Conservation (phyloP, 257 asterid genomes). For the Ocimum tenuiflorum region DNA sequence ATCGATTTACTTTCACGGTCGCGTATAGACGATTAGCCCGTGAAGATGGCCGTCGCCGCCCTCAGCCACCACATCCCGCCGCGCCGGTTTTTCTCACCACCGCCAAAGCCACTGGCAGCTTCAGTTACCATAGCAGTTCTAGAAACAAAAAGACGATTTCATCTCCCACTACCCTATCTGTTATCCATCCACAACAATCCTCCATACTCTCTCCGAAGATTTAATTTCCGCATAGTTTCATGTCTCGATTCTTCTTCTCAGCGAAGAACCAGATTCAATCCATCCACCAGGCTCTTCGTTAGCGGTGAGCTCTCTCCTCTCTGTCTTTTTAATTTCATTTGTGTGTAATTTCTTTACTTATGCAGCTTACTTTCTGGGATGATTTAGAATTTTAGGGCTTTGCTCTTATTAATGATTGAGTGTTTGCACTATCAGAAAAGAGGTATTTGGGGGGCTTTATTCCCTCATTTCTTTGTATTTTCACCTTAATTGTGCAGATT, state of each 20-base stretch:
- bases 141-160: constrained; percentile 8
- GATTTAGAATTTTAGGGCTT: background rate
- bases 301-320: constrained; percentile 30
- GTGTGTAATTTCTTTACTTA: constrained; percentile 3
- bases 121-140: background rate
- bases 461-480: background rate
- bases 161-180: background rate
- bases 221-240: background rate
- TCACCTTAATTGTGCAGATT: background rate
- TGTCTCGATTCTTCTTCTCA: constrained; percentile 17
- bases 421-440: background rate
- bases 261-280: constrained; percentile 15
- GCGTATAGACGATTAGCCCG: constrained; percentile 12
- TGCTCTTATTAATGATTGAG: background rate
- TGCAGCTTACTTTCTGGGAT: background rate
- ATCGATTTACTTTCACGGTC: background rate
- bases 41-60: constrained; percentile 27
- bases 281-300: constrained; percentile 33
- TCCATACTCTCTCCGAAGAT: background rate
- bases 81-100: constrained; percentile 7
- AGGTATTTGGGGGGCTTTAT: background rate
- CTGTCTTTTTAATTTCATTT: background rate
- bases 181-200: constrained; percentile 10
- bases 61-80: constrained; percentile 21
- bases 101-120: background rate